phyloP scores from a whole-genome alignment of 1,284 basidiomycete species.

The Coniferiporia weirii region DNA sequence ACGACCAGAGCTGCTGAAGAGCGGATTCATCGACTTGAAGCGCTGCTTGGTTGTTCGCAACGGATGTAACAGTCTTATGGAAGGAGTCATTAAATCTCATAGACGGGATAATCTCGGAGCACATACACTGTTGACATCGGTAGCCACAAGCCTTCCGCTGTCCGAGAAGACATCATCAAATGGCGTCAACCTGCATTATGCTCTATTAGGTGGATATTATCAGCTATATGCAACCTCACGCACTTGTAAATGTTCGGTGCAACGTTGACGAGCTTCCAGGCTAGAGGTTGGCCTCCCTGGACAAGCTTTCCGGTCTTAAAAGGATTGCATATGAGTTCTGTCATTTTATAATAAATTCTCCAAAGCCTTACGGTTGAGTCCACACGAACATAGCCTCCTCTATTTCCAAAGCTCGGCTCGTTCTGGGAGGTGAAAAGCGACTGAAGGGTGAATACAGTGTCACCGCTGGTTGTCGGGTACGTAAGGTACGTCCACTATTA shows the following conservation, averaged over 20 bases:
- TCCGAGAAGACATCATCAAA: slow-evolving; percentile 10
- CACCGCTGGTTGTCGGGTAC: slow-evolving; percentile 11
- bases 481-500: slow-evolving; percentile 11
- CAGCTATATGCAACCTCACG: background rate
- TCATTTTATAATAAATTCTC: background rate
- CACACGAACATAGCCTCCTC: slow-evolving; percentile 11
- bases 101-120: background rate
- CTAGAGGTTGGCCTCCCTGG: slow-evolving; percentile 6
- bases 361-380: slow-evolving; percentile 5
- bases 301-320: slow-evolving; percentile 9
- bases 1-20: background rate
- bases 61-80: background rate
- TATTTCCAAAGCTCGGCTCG: background rate
- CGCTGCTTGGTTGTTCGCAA: background rate
- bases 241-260: slow-evolving; percentile 9
- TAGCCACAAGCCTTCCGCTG: slow-evolving; percentile 10
- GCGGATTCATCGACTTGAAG: background rate
- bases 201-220: background rate
- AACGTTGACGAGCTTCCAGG: slow-evolving; percentile 10
- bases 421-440: background rate
- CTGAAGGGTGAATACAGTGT: slow-evolving; percentile 13
- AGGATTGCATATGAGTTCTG: background rate
- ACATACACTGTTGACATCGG: slow-evolving; percentile 12
- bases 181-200: background rate
- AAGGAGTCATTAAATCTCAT: background rate